A percentile compares a stretch with the other conserved stretches of the same genome.
phyloP scores from a whole-genome alignment of 768 basidiomycete species.

The Leccinum truebloodii region DNA sequence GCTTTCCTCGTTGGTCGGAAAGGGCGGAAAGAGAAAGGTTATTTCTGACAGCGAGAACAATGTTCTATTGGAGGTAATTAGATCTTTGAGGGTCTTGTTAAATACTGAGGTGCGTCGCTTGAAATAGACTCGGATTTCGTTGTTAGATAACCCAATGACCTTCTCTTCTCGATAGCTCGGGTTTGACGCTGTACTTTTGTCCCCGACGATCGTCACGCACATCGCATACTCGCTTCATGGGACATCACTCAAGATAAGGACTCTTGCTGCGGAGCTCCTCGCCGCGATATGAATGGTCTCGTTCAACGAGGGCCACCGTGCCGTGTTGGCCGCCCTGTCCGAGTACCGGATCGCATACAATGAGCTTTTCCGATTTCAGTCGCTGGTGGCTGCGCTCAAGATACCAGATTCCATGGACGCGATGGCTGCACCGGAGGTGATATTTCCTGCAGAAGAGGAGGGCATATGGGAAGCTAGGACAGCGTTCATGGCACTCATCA shows the following conservation, averaged over 20 bases:
- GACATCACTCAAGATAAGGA: conserved; percentile 66
- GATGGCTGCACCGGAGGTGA: conserved; percentile 32
- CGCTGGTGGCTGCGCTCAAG: conserved; percentile 62
- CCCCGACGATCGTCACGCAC: conserved; percentile 66
- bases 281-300: conserved; percentile 83
- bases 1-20: conserved; percentile 63
- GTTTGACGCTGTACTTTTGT: conserved; percentile 63
- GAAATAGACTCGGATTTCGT: not conserved
- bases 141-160: not conserved
- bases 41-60: conserved; percentile 66
- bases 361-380: conserved; percentile 81
- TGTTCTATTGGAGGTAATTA: conserved; percentile 71
- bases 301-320: conserved; percentile 65
- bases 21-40: conserved; percentile 60
- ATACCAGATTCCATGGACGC: conserved; percentile 48
- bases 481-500: conserved; percentile 75
- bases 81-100: conserved; percentile 79
- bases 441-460: conserved; percentile 55
- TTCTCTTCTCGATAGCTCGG: conserved; percentile 55
- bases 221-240: conserved; percentile 71
- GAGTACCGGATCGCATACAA: conserved; percentile 73
- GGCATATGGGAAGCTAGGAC: conserved; percentile 82
- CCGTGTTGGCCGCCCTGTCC: conserved; percentile 75
- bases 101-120: conserved; percentile 70
- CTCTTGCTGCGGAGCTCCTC: conserved; percentile 72